Evolutionary conservation across 2,329 filamentous ascomycete species (phyloP), one percentile per base, ranked within the genome.

Genomic region (Beauveria rudraprayagi): DNA sequence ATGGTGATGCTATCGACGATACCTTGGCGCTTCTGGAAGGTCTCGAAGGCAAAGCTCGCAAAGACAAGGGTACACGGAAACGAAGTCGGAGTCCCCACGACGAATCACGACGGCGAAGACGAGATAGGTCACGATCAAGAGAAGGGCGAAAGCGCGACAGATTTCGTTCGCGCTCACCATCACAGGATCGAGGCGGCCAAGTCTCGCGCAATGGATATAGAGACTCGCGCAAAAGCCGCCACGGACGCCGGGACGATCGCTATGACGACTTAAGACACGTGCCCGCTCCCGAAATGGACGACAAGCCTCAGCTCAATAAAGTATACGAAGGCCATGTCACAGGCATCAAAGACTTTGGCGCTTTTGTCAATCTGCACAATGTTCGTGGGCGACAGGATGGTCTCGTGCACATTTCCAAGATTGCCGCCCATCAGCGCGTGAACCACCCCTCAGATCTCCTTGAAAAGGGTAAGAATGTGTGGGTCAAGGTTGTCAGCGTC

Each of bases 341-440:
- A 0, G 92, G 92, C 0, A 81, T 99, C 59, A 97, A 97, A 69
- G 91, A 97, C 64, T 99, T 97, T 75, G 94, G 94, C 11, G 92
- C 87, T 0, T 99, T 99, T 73, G 92, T 97, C 62, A 96, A 95
- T 67, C 73, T 99, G n/a, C 83, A 88, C 66, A 89, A 92, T 19
- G 88, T 99, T 1, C 86, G 82, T 67, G 93, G 92, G 52, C 95
- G 92, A 72, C 89, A 95, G 1, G 92, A 97, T 70, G 94, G 94
- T 0, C 79, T 99, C 65, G 93, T 99, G 0, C 94, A 99, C 71
- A 86, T 99, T 30, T 97, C 93, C 26, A 90, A 91, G 24, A 88
- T 99, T 73, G 84, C 88, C 55, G 87, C 92, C 62, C 90, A 91
- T 3, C 88, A 88, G 58, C 87, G 94, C 52, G 90, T 99, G 47